These are phyloP conservation scores for Verticillium albo-atrum DNA, from an alignment of 2,329 filamentous ascomycete genomes.

Conservation along the genomic window DNA sequence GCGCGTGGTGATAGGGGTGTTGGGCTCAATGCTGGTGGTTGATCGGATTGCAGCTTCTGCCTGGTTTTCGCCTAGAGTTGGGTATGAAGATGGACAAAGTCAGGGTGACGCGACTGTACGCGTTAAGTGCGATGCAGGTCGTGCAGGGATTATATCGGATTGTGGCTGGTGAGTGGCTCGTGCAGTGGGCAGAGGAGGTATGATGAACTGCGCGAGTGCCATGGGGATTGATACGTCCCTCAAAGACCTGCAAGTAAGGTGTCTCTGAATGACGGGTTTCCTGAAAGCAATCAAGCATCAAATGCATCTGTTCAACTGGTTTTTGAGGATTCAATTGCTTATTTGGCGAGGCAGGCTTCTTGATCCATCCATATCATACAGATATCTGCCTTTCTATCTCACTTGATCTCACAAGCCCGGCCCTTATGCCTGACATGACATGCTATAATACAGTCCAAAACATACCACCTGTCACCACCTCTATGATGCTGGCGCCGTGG, in stretches of 20 bases:
- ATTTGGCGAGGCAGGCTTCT: neutral
- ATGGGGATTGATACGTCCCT: neutral
- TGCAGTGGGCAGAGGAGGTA: slow-evolving; percentile 2
- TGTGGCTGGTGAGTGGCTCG: slow-evolving; percentile 8
- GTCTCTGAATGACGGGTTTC: neutral
- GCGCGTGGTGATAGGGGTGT: slow-evolving; percentile 1
- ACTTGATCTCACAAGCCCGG: neutral
- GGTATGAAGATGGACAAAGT: neutral
- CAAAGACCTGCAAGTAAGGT: neutral
- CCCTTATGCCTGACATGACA: neutral
- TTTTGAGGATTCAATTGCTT: neutral
- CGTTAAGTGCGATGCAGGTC: slow-evolving; percentile 3
- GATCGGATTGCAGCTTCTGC: slow-evolving; percentile 1
- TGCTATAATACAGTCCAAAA: neutral
- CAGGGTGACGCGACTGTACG: slow-evolving; percentile 2
- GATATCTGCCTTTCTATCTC: neutral
- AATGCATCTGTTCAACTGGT: too few species aligned
- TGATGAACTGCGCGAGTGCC: neutral
- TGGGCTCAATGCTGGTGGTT: slow-evolving; percentile 1
- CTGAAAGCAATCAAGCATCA: neutral
- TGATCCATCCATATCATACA: neutral
- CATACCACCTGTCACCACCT: neutral
- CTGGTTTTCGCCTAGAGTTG: neutral
- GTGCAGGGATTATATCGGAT: slow-evolving; percentile 1
- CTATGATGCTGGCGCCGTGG: slow-evolving; percentile 19